These are phyloP conservation scores for Xylaria scruposa DNA, from an alignment of 495 filamentous ascomycete species.

Conservation along the genomic window DNA sequence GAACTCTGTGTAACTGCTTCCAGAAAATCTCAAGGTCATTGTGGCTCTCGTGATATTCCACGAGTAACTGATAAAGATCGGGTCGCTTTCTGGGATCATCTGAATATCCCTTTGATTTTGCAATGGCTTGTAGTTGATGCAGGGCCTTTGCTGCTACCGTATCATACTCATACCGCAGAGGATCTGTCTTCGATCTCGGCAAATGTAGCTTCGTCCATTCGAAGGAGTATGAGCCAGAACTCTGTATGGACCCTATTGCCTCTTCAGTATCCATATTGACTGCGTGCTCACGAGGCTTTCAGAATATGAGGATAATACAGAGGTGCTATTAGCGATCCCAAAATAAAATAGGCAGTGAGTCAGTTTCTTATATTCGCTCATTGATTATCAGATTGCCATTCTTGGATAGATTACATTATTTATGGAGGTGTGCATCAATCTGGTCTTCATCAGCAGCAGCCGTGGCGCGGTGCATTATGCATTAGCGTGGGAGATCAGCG, in stretches of 20 bases:
- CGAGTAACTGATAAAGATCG: conserved; percentile 54
- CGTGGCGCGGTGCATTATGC: not conserved
- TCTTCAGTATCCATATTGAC: not conserved
- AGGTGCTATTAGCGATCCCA: not conserved
- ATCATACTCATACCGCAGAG: conserved; percentile 56
- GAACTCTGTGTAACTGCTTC: not conserved
- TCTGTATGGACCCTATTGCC: not conserved
- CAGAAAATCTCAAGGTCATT: conserved; percentile 21
- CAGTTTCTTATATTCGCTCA: not conserved
- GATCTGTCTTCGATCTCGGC: conserved; percentile 46
- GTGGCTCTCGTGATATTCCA: conserved; percentile 51
- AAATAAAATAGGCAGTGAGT: not conserved
- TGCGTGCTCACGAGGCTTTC: not conserved
- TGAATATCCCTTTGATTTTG: conserved; percentile 28
- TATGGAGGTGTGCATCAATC: not conserved
- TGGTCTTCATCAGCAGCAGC: not conserved
- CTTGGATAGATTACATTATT: not conserved
- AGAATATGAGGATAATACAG: not conserved
- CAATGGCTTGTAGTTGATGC: conserved; percentile 50
- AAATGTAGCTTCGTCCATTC: conserved; percentile 55
- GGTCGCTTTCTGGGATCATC: conserved; percentile 23
- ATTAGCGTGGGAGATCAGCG: not conserved
- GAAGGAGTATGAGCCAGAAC: conserved; percentile 45
- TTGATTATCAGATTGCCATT: not conserved
- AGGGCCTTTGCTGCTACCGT: conserved; percentile 50